phyloP scores from a whole-genome alignment of 345 rosid genomes.

The Syzygium aromaticum region DNA sequence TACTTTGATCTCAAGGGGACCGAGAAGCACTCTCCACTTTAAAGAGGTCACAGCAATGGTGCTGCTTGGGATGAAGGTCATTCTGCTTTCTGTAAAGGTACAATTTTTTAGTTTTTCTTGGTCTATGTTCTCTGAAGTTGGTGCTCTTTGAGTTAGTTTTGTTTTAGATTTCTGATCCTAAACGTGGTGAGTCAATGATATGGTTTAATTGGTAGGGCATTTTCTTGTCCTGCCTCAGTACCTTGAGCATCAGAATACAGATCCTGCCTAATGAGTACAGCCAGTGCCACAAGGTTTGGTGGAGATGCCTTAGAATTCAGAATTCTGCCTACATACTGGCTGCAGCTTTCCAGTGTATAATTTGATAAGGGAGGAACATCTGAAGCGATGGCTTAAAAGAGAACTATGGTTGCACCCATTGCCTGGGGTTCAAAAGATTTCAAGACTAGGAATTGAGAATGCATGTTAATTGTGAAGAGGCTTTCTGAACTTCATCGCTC shows the following conservation, averaged over 20 bases:
- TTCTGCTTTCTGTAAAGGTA: not conserved
- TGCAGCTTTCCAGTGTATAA: not conserved
- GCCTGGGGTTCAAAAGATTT: not conserved
- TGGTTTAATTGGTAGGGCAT: not conserved
- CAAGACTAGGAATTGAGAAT: not conserved
- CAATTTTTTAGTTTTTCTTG: not conserved
- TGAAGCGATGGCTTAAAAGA: not conserved
- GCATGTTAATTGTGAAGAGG: not conserved
- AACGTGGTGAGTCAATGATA: not conserved
- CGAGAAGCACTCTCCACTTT: not conserved
- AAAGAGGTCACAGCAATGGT: not conserved
- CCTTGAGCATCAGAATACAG: not conserved
- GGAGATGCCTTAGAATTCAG: not conserved
- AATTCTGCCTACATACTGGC: not conserved
- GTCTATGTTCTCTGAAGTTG: not conserved
- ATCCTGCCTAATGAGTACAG: not conserved
- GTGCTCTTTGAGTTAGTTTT: not conserved
- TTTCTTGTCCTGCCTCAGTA: not conserved
- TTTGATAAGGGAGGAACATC: not conserved
- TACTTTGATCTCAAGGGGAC: not conserved
- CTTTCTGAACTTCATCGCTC: not conserved
- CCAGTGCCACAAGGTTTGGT: not conserved
- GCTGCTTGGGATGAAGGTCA: not conserved
- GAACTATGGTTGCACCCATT: not conserved
- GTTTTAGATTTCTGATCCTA: not conserved